Evolutionary conservation across 108 stramenopile species (phyloP), one percentile per base, ranked within the genome.

Genomic region (Fistulifera pelliculosa): DNA sequence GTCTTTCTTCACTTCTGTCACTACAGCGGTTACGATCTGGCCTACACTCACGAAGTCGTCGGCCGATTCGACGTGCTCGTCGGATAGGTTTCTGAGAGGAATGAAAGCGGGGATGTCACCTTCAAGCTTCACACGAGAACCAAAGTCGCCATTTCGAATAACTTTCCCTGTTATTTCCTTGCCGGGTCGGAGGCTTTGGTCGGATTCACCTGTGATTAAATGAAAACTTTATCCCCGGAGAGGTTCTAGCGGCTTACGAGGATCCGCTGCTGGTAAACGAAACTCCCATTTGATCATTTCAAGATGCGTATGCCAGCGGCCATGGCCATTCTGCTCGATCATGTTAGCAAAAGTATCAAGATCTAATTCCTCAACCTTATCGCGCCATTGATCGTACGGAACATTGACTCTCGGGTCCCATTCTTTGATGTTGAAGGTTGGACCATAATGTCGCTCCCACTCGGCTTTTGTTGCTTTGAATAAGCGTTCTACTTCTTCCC

Each of bases 251-350:
- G 92, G 86, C 43, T 70, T 76, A 47, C 93, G 67, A 15, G 88
- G 86, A 62, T 87, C 91, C 38, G 62, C 71, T 57, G 73, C 94
- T 4, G 93, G 94, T 40, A 85, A 58, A 39, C 94, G 82, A 61
- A 94, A 87, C 60, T 95, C 93, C 84, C 90, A 87, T 57, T 93
- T 93, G 41, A 94, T 85, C 80, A 86, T 83, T 26, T 86, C 79
- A 47, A 96, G 58, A 48, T 91, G 89, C 5, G 81, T 73, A 17
- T 80, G 69, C 92, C 85, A 88, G 54, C 77, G 73, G 35, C 85
- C 82, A 15, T 70, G 63, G 14, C 83, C 80, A 19, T 67, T 64
- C 41, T 75, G 41, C 52, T 87, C 81, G 49, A 93, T 78, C 66
- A 84, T 89, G 19, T 75, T 71, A 10, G 83, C 80, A 64, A 85